A percentile compares a stretch with the other conserved stretches of the same genome.
These are phyloP conservation scores for Sporothrix protearum DNA, from an alignment of 2,329 filamentous ascomycete genomes.

Conservation along the genomic window DNA sequence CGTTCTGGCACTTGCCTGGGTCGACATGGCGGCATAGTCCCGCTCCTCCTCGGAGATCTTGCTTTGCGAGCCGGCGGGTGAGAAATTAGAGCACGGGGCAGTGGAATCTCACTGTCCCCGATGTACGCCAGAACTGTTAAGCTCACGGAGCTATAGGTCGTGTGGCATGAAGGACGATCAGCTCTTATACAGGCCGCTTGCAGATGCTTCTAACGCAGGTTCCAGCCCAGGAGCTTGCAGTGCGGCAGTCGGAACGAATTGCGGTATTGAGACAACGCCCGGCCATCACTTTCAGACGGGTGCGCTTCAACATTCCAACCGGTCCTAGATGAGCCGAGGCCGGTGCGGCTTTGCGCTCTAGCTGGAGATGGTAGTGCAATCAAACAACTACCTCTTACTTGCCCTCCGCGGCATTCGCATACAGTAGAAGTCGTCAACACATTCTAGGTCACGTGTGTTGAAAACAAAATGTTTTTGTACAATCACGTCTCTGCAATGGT, in stretches of 20 bases:
- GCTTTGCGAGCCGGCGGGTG: constrained; percentile 15
- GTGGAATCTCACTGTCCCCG: not conserved
- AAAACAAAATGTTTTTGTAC: not conserved
- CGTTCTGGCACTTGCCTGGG: not conserved
- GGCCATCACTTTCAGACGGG: not conserved
- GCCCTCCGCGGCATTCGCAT: not conserved
- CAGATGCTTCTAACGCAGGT: not conserved
- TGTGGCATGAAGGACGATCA: not conserved
- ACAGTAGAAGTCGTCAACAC: not conserved
- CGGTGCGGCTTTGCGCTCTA: too few relatives aligned
- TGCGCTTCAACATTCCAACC: not conserved
- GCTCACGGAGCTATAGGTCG: not conserved
- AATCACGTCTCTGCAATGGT: not conserved
- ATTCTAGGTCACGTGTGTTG: not conserved
- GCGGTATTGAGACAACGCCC: not conserved
- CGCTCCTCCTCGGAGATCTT: constrained; percentile 19
- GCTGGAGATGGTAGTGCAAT: not conserved
- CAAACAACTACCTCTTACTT: not conserved
- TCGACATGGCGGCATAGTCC: constrained; percentile 2
- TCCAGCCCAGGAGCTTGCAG: not conserved
- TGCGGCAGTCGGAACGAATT: not conserved
- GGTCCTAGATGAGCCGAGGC: too few relatives aligned
- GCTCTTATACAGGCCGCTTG: not conserved
- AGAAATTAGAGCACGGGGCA: not conserved
- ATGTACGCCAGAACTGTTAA: not conserved